Percentiles rank a stretch among this genome's conserved stretches.
These are phyloP conservation scores for Schizothecium vesticola DNA, from an alignment of 495 filamentous ascomycete genomes.

Conservation along the genomic window DNA sequence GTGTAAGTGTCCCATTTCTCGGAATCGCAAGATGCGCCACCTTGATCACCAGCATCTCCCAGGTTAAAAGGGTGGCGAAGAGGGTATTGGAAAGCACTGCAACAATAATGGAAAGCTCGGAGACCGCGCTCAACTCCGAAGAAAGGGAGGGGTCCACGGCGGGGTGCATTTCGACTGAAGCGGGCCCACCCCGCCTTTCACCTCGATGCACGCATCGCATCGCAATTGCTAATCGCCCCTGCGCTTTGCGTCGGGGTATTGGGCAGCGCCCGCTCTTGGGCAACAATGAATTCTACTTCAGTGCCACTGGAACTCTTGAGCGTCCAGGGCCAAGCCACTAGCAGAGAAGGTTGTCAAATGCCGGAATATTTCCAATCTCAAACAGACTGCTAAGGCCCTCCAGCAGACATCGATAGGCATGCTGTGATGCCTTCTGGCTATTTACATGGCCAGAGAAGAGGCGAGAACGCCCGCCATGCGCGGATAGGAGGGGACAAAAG, in stretches of 20 bases:
- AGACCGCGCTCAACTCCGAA: neutral
- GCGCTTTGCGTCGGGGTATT: neutral
- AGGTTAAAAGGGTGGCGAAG: neutral
- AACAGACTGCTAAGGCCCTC: neutral
- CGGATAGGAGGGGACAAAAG: too few species aligned
- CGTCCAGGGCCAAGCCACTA: neutral
- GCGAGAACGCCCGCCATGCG: too few species aligned
- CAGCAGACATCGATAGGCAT: neutral
- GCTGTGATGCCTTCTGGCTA: neutral
- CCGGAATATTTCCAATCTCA: too few species aligned
- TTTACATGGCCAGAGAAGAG: too few species aligned
- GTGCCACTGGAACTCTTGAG: neutral
- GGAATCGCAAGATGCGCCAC: neutral
- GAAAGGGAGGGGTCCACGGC: neutral
- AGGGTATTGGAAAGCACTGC: neutral
- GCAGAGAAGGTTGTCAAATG: too few species aligned
- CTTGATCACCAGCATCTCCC: neutral
- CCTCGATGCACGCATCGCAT: neutral
- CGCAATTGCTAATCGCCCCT: neutral
- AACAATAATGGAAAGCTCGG: neutral
- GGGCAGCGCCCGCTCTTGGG: neutral
- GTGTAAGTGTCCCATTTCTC: neutral
- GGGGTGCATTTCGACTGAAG: neutral
- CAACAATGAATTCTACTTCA: neutral
- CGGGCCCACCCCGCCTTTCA: neutral